A percentile compares a stretch with the other conserved stretches of the same genome.
These are phyloP conservation scores for Ceratorhiza oryzae-sativae DNA, from an alignment of 1,284 basidiomycete genomes.

Conservation along the genomic window DNA sequence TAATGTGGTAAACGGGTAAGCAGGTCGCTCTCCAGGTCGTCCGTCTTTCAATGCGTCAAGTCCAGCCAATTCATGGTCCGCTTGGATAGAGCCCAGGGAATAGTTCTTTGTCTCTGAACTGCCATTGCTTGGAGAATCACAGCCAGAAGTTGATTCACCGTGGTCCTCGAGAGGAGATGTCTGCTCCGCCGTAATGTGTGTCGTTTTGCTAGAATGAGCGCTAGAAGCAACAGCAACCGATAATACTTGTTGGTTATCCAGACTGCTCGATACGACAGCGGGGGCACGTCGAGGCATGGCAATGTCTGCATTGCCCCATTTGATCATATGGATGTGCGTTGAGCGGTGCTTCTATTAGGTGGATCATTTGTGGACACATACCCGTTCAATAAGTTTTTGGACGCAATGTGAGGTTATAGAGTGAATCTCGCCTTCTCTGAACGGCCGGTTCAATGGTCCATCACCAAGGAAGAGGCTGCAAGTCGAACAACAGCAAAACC, in stretches of 20 bases:
- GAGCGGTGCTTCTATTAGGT: slow-evolving; percentile 20
- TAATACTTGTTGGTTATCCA: neutral
- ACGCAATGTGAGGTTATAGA: neutral
- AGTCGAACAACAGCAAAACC: slow-evolving; percentile 19
- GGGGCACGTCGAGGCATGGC: neutral
- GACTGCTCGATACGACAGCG: neutral
- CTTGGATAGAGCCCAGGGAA: neutral
- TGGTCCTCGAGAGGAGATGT: neutral
- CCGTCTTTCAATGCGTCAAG: slow-evolving; percentile 39
- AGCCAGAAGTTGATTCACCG: neutral
- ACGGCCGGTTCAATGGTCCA: neutral
- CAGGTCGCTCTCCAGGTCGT: slow-evolving; percentile 48
- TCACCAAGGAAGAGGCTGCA: neutral
- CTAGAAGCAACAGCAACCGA: neutral
- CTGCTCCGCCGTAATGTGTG: neutral
- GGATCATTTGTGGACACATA: too few species aligned
- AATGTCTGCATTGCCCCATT: slow-evolving; percentile 3
- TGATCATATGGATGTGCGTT: too few species aligned
- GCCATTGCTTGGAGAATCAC: neutral
- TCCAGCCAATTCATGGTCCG: slow-evolving; percentile 25
- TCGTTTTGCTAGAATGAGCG: too few species aligned
- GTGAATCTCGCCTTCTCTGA: neutral
- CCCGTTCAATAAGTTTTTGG: too few species aligned
- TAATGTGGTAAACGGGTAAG: slow-evolving; percentile 85
- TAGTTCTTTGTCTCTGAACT: neutral